Evolutionary conservation across 148 eudicot species (phyloP), one percentile per base, ranked within the genome.

Genomic region (Persicaria tinctoria): DNA sequence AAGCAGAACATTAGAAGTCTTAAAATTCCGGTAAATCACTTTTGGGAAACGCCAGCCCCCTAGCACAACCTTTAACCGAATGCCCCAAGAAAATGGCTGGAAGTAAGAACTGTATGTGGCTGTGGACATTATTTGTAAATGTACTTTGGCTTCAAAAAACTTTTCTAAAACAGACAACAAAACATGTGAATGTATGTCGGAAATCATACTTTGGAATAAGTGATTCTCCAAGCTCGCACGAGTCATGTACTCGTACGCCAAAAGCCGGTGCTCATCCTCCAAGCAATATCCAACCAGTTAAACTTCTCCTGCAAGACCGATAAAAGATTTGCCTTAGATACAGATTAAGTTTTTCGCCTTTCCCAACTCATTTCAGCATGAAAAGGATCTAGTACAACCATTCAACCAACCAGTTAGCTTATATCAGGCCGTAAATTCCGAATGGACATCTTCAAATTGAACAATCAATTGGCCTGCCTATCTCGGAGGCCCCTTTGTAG

Each of bases 31-130:
- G 77, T 92, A 92, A 51, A 92, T 92, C 80, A 92, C 97, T 90
- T 86, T 92, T 93, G 73, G 90, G 93, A 81, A 88, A 92, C 69
- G 94, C 97, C 49, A 92, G 92, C n/a, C 97, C 97, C 97, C 77
- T 86, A 87, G 84, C 72, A 95, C 90, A 68, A 86, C 96, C 79
- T 92, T 90, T 80, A 92, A 71, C 0, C 96, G 89, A 62, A 90
- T 91, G 51, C 76, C 85, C 97, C 97, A 92, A 10, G 95, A 90
- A 71, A 92, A 91, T 49, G 97, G 95, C 76, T 90, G 95, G 79
- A 92, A 92, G 75, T 93, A 93, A n/a, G 97, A 93, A 48, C 96
- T 96, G 83, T n/a, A n/a, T n/a, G n/a, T n/a, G n/a, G 96, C 97
- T 93, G 77, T 59, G 45, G 12, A 27, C 70, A 64, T 27, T 7